Conservation (phyloP, 495 filamentous ascomycete species). For the Lichenothelia convexa region DNA sequence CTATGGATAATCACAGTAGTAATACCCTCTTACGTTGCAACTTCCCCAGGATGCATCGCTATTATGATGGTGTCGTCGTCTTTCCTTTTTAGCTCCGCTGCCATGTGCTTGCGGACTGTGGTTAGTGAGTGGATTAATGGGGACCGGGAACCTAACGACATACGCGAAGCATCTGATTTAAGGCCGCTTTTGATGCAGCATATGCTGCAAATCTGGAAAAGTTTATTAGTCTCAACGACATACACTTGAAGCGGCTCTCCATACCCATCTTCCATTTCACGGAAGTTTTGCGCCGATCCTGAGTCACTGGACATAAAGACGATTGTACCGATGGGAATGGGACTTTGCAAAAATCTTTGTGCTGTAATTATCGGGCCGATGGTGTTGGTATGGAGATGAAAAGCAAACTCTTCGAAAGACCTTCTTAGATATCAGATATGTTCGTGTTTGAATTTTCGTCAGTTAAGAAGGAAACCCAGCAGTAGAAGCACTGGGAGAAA, state of each 20-base stretch:
- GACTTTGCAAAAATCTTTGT: slow-evolving; percentile 29
- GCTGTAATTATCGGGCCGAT: slow-evolving; percentile 38
- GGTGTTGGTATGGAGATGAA: slow-evolving; percentile 37
- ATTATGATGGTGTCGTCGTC: slow-evolving; percentile 28
- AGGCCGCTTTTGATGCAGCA: slow-evolving; percentile 36
- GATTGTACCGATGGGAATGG: slow-evolving; percentile 26
- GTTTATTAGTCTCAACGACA: background rate
- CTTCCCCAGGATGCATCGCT: slow-evolving; percentile 39
- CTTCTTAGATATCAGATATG: too few species aligned
- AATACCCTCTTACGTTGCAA: slow-evolving; percentile 26
- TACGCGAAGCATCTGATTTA: slow-evolving; percentile 35
- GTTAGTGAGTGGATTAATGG: slow-evolving; percentile 1
- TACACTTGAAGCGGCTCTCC: background rate
- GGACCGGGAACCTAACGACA: background rate
- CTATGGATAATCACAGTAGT: background rate
- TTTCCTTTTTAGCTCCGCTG: slow-evolving; percentile 31
- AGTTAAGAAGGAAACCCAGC: too few species aligned
- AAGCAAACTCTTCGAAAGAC: slow-evolving; percentile 32
- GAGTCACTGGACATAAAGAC: slow-evolving; percentile 37
- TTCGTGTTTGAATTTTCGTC: too few species aligned
- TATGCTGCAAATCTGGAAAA: slow-evolving; percentile 33
- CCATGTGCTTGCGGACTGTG: slow-evolving; percentile 27
- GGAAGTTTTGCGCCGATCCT: slow-evolving; percentile 27
- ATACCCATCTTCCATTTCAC: slow-evolving; percentile 35
- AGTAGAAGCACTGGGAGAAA: too few species aligned